Evolutionary conservation across 768 basidiomycete genomes (phyloP).

Genomic region (Boletus eberwhitei): DNA sequence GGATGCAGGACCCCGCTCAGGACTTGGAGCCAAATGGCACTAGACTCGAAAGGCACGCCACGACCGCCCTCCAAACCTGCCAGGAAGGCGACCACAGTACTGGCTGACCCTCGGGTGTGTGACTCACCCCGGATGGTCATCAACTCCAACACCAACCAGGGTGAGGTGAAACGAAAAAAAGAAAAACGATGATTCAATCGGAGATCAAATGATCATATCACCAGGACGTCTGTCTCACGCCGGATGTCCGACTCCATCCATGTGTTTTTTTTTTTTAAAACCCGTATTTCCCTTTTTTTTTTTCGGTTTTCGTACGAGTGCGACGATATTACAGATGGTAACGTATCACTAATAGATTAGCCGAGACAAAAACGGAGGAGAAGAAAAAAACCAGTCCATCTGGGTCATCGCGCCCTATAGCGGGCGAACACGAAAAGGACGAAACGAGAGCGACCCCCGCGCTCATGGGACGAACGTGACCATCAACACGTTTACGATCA

Average conservation of each 20-base stretch:
- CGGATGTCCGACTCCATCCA: not conserved
- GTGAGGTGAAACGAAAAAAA: not conserved
- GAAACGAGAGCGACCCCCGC: not conserved
- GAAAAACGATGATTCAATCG: not conserved
- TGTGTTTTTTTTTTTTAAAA: not conserved
- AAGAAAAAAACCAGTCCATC: not conserved
- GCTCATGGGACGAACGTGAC: constrained; percentile 64
- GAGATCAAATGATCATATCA: not conserved
- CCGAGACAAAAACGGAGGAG: not conserved
- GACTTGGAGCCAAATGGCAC: not conserved
- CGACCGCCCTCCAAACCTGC: not conserved
- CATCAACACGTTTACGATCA: constrained; percentile 72
- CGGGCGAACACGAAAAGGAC: not conserved
- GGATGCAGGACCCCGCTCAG: not conserved
- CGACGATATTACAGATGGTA: constrained; percentile 10
- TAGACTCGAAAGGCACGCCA: not conserved
- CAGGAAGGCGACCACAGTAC: not conserved
- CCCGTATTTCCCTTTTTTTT: constrained; percentile 3
- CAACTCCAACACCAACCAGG: not conserved
- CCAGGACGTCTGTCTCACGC: not conserved
- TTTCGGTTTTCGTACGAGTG: constrained; percentile 6
- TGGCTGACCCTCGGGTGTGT: not conserved
- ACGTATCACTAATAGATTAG: constrained; percentile 6
- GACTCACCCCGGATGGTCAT: not conserved
- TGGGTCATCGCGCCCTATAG: not conserved